phyloP scores from a whole-genome alignment of 345 rosid species.

The Hirschfeldia incana region DNA sequence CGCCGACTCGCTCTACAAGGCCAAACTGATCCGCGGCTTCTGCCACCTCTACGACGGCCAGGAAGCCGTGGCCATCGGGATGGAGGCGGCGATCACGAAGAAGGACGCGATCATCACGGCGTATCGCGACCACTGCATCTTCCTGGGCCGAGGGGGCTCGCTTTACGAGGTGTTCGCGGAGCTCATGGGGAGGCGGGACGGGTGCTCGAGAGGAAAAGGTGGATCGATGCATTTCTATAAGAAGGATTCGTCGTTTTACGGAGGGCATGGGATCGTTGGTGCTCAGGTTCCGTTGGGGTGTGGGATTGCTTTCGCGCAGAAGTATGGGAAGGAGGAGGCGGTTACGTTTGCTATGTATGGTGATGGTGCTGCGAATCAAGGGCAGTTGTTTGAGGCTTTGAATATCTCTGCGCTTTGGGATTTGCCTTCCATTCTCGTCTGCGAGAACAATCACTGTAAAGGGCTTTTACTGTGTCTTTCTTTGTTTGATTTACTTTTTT shows the following conservation, averaged over 20 bases:
- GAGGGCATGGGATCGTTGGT: conserved; percentile 97
- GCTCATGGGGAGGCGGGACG: conserved; percentile 90
- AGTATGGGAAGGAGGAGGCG: conserved; percentile 76
- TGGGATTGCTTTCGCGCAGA: conserved; percentile 98
- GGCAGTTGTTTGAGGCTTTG: conserved; percentile 93
- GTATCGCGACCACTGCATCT: conserved; percentile 89
- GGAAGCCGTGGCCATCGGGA: conserved; percentile 90
- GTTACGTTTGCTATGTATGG: conserved; percentile 89
- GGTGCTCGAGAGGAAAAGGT: conserved; percentile 90
- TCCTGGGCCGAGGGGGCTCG: conserved; percentile 82
- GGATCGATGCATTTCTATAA: conserved; percentile 98
- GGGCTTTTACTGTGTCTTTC: background rate
- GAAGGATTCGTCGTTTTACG: conserved; percentile 79
- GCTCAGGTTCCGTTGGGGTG: conserved; percentile 93
- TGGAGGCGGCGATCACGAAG: conserved; percentile 93
- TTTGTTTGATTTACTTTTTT: background rate
- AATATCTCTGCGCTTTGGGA: conserved; percentile 96
- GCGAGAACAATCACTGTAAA: conserved; percentile 97
- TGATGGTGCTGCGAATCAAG: conserved; percentile 98
- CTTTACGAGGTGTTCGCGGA: conserved; percentile 71
- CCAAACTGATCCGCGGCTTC: conserved; percentile 96
- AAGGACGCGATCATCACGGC: conserved; percentile 86
- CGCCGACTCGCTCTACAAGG: conserved; percentile 94
- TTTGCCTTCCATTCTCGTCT: conserved; percentile 84
- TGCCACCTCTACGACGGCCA: conserved; percentile 99